Evolutionary conservation across 2,329 filamentous ascomycete genomes (phyloP).

Genomic region (Aspergillus sp.): DNA sequence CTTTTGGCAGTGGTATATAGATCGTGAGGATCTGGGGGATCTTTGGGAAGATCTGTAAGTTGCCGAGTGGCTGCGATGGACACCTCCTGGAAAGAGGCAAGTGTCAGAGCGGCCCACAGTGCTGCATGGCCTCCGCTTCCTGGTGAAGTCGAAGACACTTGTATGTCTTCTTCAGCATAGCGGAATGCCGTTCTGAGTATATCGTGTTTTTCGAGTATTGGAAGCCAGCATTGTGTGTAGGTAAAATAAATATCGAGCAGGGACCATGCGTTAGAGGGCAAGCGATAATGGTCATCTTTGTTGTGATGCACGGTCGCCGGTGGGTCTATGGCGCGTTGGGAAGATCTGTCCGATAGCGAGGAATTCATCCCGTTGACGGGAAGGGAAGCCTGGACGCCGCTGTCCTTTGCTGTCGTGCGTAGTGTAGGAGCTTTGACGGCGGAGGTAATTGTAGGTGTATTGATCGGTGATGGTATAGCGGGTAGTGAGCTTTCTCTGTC

Average conservation of each 20-base stretch:
- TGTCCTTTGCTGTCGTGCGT: conserved; percentile 16
- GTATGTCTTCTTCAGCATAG: conserved; percentile 23
- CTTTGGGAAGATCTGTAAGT: conserved; percentile 8
- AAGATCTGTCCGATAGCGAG: neutral
- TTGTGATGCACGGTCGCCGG: neutral
- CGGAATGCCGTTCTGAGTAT: conserved; percentile 48
- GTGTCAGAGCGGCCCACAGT: conserved; percentile 54
- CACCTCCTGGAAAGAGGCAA: conserved; percentile 51
- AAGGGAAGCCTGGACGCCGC: conserved; percentile 18
- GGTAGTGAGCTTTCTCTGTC: conserved; percentile 14
- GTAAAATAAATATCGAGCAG: conserved; percentile 68
- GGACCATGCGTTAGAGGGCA: conserved; percentile 44
- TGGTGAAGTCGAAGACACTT: conserved; percentile 21
- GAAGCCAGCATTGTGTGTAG: conserved; percentile 71
- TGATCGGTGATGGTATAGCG: conserved; percentile 19
- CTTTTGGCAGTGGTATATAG: conserved; percentile 40
- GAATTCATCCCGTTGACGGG: conserved; percentile 1
- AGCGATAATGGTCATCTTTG: conserved; percentile 29
- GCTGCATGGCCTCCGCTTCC: conserved; percentile 47
- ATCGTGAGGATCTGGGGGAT: conserved; percentile 18
- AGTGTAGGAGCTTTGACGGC: conserved; percentile 6
- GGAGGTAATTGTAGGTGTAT: conserved; percentile 13
- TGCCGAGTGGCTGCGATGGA: conserved; percentile 21
- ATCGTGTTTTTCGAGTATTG: conserved; percentile 61
- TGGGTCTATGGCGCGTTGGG: neutral